These are phyloP conservation scores for Septoria petroselini DNA, from an alignment of 2,329 filamentous ascomycete genomes.

Conservation along the genomic window DNA sequence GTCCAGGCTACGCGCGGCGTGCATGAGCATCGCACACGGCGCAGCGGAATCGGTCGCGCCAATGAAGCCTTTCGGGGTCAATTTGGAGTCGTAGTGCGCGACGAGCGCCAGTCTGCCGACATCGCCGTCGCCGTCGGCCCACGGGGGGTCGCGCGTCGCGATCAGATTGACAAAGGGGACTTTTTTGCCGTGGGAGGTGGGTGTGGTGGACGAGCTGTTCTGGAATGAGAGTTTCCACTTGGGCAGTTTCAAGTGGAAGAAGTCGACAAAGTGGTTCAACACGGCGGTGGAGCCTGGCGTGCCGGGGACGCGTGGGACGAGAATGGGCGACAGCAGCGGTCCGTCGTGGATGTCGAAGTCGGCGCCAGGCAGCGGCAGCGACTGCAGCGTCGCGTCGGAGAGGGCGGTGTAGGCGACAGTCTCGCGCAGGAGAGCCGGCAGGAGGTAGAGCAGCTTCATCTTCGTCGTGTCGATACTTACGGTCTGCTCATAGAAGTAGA, in stretches of 20 bases:
- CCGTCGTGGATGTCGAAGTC: conserved; percentile 73
- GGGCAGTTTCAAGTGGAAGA: conserved; percentile 72
- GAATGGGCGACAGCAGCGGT: conserved; percentile 76
- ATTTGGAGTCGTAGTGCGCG: conserved; percentile 89
- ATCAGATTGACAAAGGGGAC: conserved; percentile 87
- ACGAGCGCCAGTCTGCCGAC: conserved; percentile 79
- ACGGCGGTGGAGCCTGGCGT: conserved; percentile 70
- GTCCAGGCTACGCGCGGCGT: conserved; percentile 77
- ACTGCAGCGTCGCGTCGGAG: conserved; percentile 69
- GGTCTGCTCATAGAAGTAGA: conserved; percentile 7
- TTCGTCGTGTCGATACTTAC: too few relatives aligned
- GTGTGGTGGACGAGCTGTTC: conserved; percentile 84
- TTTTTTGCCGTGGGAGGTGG: conserved; percentile 64
- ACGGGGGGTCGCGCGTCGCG: conserved; percentile 82
- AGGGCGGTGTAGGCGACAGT: conserved; percentile 57
- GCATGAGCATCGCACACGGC: conserved; percentile 90
- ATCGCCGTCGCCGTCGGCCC: conserved; percentile 64
- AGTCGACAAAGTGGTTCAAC: conserved; percentile 77
- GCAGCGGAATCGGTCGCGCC: conserved; percentile 92
- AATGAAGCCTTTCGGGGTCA: conserved; percentile 78
- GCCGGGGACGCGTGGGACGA: conserved; percentile 84
- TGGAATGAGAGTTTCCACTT: conserved; percentile 79
- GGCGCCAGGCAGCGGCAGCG: conserved; percentile 65
- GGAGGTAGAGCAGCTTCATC: conserved; percentile 32
- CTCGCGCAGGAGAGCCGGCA: conserved; percentile 35